Conservation (phyloP, 1,284 basidiomycete species). For the Moesziomyces antarcticus region DNA sequence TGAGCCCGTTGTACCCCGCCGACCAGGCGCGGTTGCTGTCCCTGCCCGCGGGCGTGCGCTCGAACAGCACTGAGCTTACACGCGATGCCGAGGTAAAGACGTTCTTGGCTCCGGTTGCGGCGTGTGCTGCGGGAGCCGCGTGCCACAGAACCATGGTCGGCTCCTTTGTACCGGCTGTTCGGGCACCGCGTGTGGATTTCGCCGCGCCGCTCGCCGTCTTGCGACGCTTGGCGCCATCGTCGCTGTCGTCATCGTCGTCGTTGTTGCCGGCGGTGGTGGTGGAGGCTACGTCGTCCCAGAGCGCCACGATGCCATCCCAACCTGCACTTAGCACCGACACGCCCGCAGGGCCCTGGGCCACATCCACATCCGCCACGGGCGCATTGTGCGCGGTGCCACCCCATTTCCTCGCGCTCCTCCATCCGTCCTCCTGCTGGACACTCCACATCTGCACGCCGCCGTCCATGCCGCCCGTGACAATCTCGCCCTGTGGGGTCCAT, state of each 20-base stretch:
- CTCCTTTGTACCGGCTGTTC: constrained; percentile 16
- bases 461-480: constrained; percentile 85
- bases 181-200: constrained; percentile 1
- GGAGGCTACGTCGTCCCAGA: constrained; percentile 52
- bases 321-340: constrained; percentile 46
- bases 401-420: constrained; percentile 29
- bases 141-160: constrained; percentile 38
- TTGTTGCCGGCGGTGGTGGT: constrained; percentile 10
- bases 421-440: constrained; percentile 11
- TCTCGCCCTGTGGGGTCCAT: constrained; percentile 69
- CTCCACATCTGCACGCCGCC: constrained; percentile 71
- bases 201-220: constrained; percentile 26
- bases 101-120: constrained; percentile 30
- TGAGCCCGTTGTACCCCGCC: constrained; percentile 61
- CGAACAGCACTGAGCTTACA: constrained; percentile 44
- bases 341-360: constrained; percentile 14
- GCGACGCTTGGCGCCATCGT: constrained; percentile 20
- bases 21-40: constrained; percentile 47
- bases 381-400: constrained; percentile 42
- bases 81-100: constrained; percentile 51
- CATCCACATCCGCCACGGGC: constrained; percentile 48
- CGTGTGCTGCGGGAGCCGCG: constrained; percentile 14
- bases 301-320: constrained; percentile 61
- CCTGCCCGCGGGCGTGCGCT: constrained; percentile 12
- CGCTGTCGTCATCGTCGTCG: constrained; percentile 24